Base-by-base conservation (phyloP, 257 asterid species). In the Anisodus tanguticus region DNA sequence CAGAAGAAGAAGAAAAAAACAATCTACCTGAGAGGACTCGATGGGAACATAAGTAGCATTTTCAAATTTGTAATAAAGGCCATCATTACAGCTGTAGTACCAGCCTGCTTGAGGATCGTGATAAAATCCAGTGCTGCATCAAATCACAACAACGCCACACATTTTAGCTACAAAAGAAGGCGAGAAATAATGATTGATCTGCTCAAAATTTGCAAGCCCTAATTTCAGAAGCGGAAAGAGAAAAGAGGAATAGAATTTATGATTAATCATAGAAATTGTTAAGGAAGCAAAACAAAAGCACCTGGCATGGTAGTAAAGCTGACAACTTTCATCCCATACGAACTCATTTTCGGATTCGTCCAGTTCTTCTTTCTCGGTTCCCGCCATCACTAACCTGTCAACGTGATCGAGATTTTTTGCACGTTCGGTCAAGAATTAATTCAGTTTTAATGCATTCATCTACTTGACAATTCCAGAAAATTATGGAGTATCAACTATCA, bases 271-370 rank as follows among this genome's bases (percentile, higher is more conserved):
- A 59, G 8, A 62, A 82, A 51, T 63, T 66, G 55, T 37, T 12
- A 58, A 58, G 13, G 15, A 86, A 71, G 2, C 6, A 74, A 59
- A 10, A 35, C 9, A 19, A 74, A 78, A 3, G 69, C 84, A 97
- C 99, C 98, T 92, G 85, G 97, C 91, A 64, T 97, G 99, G 85
- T 90, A 95, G 82, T 94, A 95, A 7, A 97, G 99, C 89, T 90
- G 97, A 58, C 97, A 92, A 84, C 74, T 87, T 71, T 92, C 94
- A 84, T 97, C 98, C 99, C 99, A 97, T 86, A 90, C 87, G 85
- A 97, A 97, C 70, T 83, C 86, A 87, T 89, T 83, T 8, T 89
- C 91, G 16, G 89, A 91, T 62, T 77, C 88, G 8, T 82, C 31
- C 9, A 51, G 3, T 4, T 45, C 26, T n/a, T 63, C 79, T 67